These are phyloP conservation scores for Sarocladium oryzae DNA, from an alignment of 2,329 filamentous ascomycete species.

Conservation along the genomic window DNA sequence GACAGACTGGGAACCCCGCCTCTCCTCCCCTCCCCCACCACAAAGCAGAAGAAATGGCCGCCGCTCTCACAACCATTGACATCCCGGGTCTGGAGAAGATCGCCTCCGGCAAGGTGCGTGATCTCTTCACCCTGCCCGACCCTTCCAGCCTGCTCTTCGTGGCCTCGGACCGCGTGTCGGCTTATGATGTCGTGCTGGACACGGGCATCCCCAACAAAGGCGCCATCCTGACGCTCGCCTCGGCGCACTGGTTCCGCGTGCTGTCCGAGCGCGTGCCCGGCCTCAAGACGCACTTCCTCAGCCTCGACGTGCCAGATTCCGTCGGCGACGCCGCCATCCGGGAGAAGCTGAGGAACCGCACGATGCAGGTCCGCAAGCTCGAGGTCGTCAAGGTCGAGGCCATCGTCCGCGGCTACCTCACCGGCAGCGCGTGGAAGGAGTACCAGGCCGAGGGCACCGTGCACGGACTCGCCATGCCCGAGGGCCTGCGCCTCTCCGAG, in stretches of 20 bases:
- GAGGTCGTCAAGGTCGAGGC: slow-evolving; percentile 50
- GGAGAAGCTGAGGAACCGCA: slow-evolving; percentile 54
- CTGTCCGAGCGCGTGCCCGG: slow-evolving; percentile 37
- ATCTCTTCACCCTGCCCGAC: slow-evolving; percentile 65
- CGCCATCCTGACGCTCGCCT: slow-evolving; percentile 35
- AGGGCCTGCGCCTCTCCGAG: slow-evolving; percentile 64
- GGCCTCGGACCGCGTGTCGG: slow-evolving; percentile 85
- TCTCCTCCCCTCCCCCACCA: too few relatives aligned
- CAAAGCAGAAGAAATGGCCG: too few relatives aligned
- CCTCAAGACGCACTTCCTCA: slow-evolving; percentile 47
- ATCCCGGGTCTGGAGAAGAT: slow-evolving; percentile 28
- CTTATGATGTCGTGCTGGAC: slow-evolving; percentile 85
- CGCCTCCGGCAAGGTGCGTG: slow-evolving; percentile 63
- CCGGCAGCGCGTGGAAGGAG: slow-evolving; percentile 77
- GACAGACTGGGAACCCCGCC: too few relatives aligned
- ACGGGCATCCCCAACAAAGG: slow-evolving; percentile 57
- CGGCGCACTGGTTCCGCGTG: slow-evolving; percentile 49
- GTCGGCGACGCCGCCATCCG: slow-evolving; percentile 33
- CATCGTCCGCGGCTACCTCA: slow-evolving; percentile 77
- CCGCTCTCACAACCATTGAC: slow-evolving; percentile 20
- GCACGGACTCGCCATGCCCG: slow-evolving; percentile 65
- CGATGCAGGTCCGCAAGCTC: slow-evolving; percentile 71
- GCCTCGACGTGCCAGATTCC: slow-evolving; percentile 30
- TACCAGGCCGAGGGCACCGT: slow-evolving; percentile 68
- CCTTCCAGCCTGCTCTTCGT: slow-evolving; percentile 65